These are phyloP conservation scores for Candida sp. DNA, from an alignment of 1,139 yeast species.

Conservation along the genomic window DNA sequence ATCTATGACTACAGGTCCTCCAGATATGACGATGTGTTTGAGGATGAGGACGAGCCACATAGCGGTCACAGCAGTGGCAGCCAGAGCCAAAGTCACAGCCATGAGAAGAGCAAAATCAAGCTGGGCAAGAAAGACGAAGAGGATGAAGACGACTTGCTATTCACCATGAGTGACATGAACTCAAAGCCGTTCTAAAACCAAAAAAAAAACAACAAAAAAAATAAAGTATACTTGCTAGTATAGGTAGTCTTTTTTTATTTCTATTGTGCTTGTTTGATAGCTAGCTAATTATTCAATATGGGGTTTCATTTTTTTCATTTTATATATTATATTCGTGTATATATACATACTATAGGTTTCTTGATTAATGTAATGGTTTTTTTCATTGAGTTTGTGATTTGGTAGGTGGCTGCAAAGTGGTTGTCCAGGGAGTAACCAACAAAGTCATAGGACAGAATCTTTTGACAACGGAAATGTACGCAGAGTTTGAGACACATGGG, in stretches of 20 bases:
- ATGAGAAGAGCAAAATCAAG: constrained; percentile 1
- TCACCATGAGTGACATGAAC: constrained; percentile 93
- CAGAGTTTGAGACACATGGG: no score
- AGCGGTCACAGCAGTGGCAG: constrained; percentile 22
- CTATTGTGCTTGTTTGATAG: background rate
- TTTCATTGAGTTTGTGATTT: background rate
- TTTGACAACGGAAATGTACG: no score
- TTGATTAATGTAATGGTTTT: background rate
- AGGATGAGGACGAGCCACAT: constrained; percentile 49
- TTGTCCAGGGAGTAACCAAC: no score
- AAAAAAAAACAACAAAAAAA: background rate
- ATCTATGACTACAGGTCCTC: constrained; percentile 26
- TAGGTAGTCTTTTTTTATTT: background rate
- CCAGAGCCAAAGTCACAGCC: constrained; percentile 3
- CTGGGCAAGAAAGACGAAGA: constrained; percentile 34
- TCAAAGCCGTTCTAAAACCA: constrained; percentile 22
- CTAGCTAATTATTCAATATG: background rate
- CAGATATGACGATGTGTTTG: constrained; percentile 55
- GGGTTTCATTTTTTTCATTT: background rate
- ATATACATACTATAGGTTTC: background rate
- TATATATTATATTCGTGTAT: background rate
- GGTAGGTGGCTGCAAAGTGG: no score
- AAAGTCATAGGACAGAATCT: no score
- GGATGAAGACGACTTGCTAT: constrained; percentile 81
- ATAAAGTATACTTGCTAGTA: background rate